Conservation (phyloP, 176 grass and related monocot species). For the Pontederia crassipes region DNA sequence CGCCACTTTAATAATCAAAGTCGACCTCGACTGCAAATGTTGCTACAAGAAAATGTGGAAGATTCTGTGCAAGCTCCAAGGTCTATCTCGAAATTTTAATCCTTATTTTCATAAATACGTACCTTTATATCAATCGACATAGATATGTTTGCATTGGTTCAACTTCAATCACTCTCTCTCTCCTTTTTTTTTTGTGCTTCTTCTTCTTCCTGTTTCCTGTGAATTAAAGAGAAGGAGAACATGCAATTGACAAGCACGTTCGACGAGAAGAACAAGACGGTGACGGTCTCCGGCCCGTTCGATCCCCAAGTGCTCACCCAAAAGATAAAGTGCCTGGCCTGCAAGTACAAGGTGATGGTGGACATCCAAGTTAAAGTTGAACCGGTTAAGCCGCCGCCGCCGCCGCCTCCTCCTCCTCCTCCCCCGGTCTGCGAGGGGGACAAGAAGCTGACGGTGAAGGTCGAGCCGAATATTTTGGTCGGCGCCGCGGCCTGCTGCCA, state of each 20-base stretch:
- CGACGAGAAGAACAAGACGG: slow-evolving; percentile 34
- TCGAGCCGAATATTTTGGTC: too few relatives aligned
- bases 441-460: too few relatives aligned
- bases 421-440: too few relatives aligned
- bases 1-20: slow-evolving; percentile 52
- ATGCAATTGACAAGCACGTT: slow-evolving; percentile 38
- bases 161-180: too few relatives aligned
- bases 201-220: background rate
- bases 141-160: too few relatives aligned
- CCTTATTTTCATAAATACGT: background rate
- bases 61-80: slow-evolving; percentile 60
- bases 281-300: slow-evolving; percentile 49
- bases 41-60: slow-evolving; percentile 55
- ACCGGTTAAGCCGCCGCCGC: background rate
- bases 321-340: slow-evolving; percentile 46
- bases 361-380: slow-evolving; percentile 28
- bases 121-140: too few relatives aligned
- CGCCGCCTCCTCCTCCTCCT: too few relatives aligned
- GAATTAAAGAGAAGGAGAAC: slow-evolving; percentile 29
- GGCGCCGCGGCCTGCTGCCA: too few relatives aligned
- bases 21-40: slow-evolving; percentile 57
- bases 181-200: too few relatives aligned
- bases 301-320: slow-evolving; percentile 36
- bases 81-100: slow-evolving; percentile 6
- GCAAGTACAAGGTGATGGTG: slow-evolving; percentile 49